Evolutionary conservation across 345 rosid species (phyloP).

Genomic region (Laguncularia racemosa): DNA sequence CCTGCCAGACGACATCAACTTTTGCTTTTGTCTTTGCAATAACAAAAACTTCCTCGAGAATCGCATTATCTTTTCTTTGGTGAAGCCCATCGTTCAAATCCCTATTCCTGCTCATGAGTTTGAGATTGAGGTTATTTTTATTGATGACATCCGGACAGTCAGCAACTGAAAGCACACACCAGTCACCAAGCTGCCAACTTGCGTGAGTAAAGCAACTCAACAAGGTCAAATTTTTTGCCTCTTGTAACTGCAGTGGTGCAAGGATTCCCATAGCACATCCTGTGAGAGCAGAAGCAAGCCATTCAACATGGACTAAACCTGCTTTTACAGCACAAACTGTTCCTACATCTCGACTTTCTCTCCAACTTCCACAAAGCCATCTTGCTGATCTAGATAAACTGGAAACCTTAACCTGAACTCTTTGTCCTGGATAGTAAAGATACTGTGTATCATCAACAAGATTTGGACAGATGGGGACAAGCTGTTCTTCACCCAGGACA

Average conservation of each 20-base stretch:
- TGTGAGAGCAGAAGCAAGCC: constrained; percentile 58
- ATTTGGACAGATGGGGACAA: constrained; percentile 51
- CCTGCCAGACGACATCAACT: constrained; percentile 89
- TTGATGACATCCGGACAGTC: constrained; percentile 20
- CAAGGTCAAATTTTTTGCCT: constrained; percentile 46
- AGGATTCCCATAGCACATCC: constrained; percentile 26
- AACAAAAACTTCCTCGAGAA: constrained; percentile 34
- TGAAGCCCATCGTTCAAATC: background rate
- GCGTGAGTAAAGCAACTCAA: constrained; percentile 63
- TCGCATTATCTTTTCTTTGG: constrained; percentile 21
- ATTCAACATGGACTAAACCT: constrained; percentile 61
- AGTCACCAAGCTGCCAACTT: constrained; percentile 94
- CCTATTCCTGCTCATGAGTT: background rate
- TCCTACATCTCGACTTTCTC: constrained; percentile 50
- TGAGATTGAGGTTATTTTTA: background rate
- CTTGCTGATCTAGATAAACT: constrained; percentile 40
- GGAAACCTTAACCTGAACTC: constrained; percentile 51
- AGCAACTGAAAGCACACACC: constrained; percentile 58
- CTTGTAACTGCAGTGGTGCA: constrained; percentile 47
- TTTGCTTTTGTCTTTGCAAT: constrained; percentile 55
- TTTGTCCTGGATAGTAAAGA: constrained; percentile 79
- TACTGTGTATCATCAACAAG: constrained; percentile 61
- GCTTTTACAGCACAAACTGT: constrained; percentile 62
- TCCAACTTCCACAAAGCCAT: constrained; percentile 83
- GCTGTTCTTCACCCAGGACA: constrained; percentile 44